Conservation (phyloP, 495 filamentous ascomycete genomes). For the Aspergillus baeticus region DNA sequence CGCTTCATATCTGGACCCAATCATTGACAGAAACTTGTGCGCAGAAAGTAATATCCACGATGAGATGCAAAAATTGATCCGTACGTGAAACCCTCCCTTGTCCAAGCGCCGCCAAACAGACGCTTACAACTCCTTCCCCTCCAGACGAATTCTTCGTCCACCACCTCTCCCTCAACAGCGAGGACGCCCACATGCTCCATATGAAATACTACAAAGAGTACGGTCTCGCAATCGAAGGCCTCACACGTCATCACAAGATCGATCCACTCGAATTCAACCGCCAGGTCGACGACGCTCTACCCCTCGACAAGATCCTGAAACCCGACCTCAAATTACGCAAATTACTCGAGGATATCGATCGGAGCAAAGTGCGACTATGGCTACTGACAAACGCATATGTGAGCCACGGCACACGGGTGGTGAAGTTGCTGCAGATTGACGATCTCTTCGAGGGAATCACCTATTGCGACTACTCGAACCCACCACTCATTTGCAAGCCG, state of each 20-base stretch:
- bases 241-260: conserved; percentile 92
- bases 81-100: conserved; percentile 26
- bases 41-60: conserved; percentile 68
- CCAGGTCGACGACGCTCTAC: conserved; percentile 92
- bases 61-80: conserved; percentile 69
- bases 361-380: conserved; percentile 79
- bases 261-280: conserved; percentile 93
- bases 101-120: not conserved
- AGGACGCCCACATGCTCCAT: conserved; percentile 81
- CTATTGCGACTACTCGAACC: conserved; percentile 77
- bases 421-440: conserved; percentile 76
- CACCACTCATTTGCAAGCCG: conserved; percentile 81
- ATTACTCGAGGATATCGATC: conserved; percentile 78
- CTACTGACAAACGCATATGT: conserved; percentile 95
- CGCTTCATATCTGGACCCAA: conserved; percentile 12
- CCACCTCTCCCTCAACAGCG: conserved; percentile 68
- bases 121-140: not conserved
- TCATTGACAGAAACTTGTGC: conserved; percentile 7
- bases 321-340: conserved; percentile 71
- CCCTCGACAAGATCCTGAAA: conserved; percentile 77
- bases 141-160: conserved; percentile 75
- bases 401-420: conserved; percentile 79
- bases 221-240: conserved; percentile 92
- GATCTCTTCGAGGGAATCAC: conserved; percentile 92
- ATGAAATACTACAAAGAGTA: conserved; percentile 92